Percentiles rank a stretch among this genome's conserved stretches.
These are phyloP conservation scores for Epichloe bromicola DNA, from an alignment of 2,329 filamentous ascomycete genomes.

Conservation along the genomic window DNA sequence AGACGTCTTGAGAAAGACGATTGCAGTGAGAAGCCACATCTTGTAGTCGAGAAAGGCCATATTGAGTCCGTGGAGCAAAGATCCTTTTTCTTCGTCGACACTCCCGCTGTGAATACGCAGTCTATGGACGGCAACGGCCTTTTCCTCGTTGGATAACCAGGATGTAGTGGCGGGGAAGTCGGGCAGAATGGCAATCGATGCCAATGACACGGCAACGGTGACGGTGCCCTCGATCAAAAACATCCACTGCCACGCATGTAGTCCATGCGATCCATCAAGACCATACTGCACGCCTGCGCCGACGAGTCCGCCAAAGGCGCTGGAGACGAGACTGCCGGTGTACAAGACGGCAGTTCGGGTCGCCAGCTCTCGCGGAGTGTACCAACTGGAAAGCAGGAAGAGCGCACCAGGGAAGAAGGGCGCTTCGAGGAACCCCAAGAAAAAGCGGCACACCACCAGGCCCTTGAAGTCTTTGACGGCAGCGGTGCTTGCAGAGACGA, in stretches of 20 bases:
- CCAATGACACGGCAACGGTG: slow-evolving; percentile 16
- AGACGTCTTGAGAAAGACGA: slow-evolving; percentile 8
- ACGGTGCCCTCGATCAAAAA: slow-evolving; percentile 19
- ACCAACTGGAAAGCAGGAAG: slow-evolving; percentile 38
- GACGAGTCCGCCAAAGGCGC: slow-evolving; percentile 30
- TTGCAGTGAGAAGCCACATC: slow-evolving; percentile 6
- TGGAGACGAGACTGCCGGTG: slow-evolving; percentile 23
- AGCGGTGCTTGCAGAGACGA: slow-evolving; percentile 26
- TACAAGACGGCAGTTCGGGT: slow-evolving; percentile 32
- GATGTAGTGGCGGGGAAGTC: slow-evolving; percentile 28
- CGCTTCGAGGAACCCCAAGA: slow-evolving; percentile 26
- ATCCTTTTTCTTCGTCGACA: slow-evolving; percentile 9
- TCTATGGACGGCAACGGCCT: slow-evolving; percentile 6
- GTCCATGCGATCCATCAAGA: slow-evolving; percentile 14
- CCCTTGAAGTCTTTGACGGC: slow-evolving; percentile 27
- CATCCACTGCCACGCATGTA: slow-evolving; percentile 21
- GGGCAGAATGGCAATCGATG: slow-evolving; percentile 12
- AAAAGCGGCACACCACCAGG: slow-evolving; percentile 29
- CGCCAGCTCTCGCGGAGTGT: slow-evolving; percentile 36
- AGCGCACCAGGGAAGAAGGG: slow-evolving; percentile 23
- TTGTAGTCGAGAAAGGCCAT: slow-evolving; percentile 16
- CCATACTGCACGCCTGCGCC: slow-evolving; percentile 27
- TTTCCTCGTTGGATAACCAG: slow-evolving; percentile 18
- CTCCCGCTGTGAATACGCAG: slow-evolving; percentile 5
- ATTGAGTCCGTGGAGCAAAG: slow-evolving; percentile 12